Conservation (phyloP, 139 green algal genomes). For the Pycnococcus provasolii region DNA sequence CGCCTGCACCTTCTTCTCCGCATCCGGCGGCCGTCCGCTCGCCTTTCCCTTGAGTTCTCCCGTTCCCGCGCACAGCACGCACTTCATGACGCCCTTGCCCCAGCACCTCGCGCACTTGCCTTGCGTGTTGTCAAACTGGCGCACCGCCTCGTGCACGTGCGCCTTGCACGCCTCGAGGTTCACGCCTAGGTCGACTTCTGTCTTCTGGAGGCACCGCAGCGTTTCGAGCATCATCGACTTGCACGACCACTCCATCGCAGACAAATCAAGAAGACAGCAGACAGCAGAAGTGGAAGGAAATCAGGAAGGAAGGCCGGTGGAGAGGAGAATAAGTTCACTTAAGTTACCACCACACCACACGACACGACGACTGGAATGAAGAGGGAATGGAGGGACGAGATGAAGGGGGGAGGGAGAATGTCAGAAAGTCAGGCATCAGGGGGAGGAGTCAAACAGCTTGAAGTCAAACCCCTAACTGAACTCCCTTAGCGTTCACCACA, state of each 20-base stretch:
- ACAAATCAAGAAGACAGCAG: too few relatives aligned
- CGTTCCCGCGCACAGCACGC: conserved; percentile 1
- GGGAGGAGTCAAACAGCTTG: too few relatives aligned
- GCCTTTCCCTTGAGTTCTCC: not conserved
- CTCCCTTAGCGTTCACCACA: too few relatives aligned
- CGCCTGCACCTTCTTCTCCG: not conserved
- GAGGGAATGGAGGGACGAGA: too few relatives aligned
- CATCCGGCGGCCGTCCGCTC: not conserved
- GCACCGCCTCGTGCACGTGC: not conserved
- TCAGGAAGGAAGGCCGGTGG: too few relatives aligned
- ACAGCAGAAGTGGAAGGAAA: too few relatives aligned
- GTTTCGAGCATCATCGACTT: conserved; percentile 13
- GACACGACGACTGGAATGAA: too few relatives aligned
- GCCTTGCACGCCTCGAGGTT: not conserved
- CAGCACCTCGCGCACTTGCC: conserved; percentile 7
- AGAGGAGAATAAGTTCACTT: too few relatives aligned
- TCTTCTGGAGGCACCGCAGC: conserved; percentile 14
- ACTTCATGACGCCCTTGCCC: conserved; percentile 9
- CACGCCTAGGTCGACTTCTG: conserved; percentile 9
- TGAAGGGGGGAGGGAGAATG: too few relatives aligned
- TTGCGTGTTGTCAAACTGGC: not conserved
- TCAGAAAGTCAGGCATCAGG: too few relatives aligned
- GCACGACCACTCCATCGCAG: not conserved
- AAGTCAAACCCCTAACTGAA: too few relatives aligned
- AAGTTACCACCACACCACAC: too few relatives aligned